Evolutionary conservation across 2,329 filamentous ascomycete species (phyloP).

Genomic region (Neocatenulostroma microsporum): DNA sequence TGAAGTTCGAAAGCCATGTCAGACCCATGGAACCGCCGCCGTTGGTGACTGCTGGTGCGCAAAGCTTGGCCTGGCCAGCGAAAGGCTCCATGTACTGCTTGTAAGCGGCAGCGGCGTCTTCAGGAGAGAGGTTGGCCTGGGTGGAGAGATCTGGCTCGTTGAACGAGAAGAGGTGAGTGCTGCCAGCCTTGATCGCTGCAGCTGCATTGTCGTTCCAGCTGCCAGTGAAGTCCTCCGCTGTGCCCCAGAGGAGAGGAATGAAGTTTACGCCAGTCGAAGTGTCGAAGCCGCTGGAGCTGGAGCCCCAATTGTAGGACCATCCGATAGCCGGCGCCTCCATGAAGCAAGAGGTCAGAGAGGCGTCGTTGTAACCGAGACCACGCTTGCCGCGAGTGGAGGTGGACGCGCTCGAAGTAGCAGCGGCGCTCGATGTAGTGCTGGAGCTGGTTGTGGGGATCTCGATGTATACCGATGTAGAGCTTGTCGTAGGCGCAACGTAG

Average conservation of each 20-base stretch:
- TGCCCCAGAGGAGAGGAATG: conserved; percentile 56
- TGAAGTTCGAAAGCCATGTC: conserved; percentile 49
- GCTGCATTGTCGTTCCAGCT: conserved; percentile 48
- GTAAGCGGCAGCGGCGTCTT: conserved; percentile 47
- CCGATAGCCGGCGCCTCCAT: conserved; percentile 38
- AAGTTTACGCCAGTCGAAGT: conserved; percentile 44
- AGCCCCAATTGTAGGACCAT: conserved; percentile 66
- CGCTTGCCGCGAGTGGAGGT: conserved; percentile 45
- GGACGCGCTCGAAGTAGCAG: conserved; percentile 1
- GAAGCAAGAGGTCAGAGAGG: conserved; percentile 47
- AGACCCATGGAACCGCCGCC: conserved; percentile 45
- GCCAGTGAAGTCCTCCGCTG: conserved; percentile 35
- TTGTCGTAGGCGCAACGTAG: conserved; percentile 15
- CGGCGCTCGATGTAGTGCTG: conserved; percentile 7
- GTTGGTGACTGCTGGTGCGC: conserved; percentile 57
- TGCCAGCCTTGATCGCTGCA: conserved; percentile 47
- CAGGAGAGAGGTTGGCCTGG: conserved; percentile 54
- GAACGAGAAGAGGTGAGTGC: conserved; percentile 56
- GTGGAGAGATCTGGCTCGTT: conserved; percentile 60
- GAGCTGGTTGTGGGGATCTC: conserved; percentile 11
- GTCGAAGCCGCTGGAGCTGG: conserved; percentile 34
- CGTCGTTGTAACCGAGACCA: conserved; percentile 61
- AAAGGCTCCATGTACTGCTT: conserved; percentile 50
- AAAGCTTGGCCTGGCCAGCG: conserved; percentile 46
- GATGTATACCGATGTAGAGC: conserved; percentile 10